Base-by-base conservation (phyloP, 805 yeast species). In the Candida taoyuanica region DNA sequence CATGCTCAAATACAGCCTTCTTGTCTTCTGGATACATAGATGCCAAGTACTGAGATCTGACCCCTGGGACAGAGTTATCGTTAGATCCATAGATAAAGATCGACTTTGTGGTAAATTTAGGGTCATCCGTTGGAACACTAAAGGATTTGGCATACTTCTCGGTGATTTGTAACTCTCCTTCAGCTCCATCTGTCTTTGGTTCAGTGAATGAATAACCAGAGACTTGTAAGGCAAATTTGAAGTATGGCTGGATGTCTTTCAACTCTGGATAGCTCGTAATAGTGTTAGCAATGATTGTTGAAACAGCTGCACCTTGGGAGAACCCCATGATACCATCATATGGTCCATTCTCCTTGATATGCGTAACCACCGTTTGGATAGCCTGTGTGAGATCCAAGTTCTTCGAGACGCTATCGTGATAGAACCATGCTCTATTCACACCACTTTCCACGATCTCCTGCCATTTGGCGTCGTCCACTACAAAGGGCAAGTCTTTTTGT, bases 241-340 rank as follows among this genome's bases (percentile, higher is more conserved):
- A 68, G 36, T 46, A 53, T 9, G 39, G 48, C 31, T 39, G 43
- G 20, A 21, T 69, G 70, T 46, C 46, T 6, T 26, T 15, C 2
- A 44, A 34, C 33, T 42, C 46, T 2, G 43, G 38, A 14, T 43
- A 39, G 2, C 39, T 13, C 36, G 41, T 39, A 46, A 82, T 78
- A 28, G 71, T 69, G 48, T 78, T 76, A 31, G 85, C 68, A 21
- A 88, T 57, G 18, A 85, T 68, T 1, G 91, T 85, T 1, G 86
- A 81, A 25, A 91, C 64, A 2, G 93, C 95, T 6, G 97, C 95
- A 45, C 98, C 98, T 60, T 93, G 98, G 9, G 94, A 82, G 58
- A 91, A 91, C 1, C 97, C 98, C 31, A 93, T 63, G 16, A 91
- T 64, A 5, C 98, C 98, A 17, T 81, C 83, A 48, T 86, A 85